Evolutionary conservation across 805 yeast genomes (phyloP).

Genomic region (Ogataea nitratoaversa): DNA sequence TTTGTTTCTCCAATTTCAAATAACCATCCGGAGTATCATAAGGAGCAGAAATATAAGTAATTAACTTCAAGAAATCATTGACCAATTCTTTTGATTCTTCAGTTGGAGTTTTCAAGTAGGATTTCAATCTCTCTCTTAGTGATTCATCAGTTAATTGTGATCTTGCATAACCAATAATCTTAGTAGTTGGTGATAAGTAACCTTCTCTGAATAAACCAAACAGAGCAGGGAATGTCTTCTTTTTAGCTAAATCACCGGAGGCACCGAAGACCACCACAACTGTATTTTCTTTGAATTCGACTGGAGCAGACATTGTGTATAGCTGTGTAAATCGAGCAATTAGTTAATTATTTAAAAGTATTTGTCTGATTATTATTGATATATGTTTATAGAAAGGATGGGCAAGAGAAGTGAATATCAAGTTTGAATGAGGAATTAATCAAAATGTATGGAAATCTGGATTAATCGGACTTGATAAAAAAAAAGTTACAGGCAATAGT

Average conservation of each 20-base stretch:
- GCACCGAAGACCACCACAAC: constrained; percentile 87
- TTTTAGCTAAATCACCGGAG: constrained; percentile 91
- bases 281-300: constrained; percentile 59
- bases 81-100: constrained; percentile 36
- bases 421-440: neutral
- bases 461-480: constrained; percentile 2
- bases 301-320: constrained; percentile 16
- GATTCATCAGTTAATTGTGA: constrained; percentile 67
- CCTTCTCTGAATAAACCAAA: constrained; percentile 78
- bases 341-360: too few relatives aligned
- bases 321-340: neutral
- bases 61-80: constrained; percentile 60
- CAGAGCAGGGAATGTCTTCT: constrained; percentile 88
- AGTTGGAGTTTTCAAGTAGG: constrained; percentile 44
- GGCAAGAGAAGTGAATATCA: neutral
- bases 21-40: constrained; percentile 83
- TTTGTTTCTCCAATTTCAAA: constrained; percentile 46
- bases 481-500: neutral
- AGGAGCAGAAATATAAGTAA: constrained; percentile 69
- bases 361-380: too few relatives aligned
- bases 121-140: constrained; percentile 60
- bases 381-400: neutral
- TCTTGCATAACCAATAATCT: constrained; percentile 90
- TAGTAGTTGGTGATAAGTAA: constrained; percentile 61
- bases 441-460: too few relatives aligned